A percentile compares a stretch with the other conserved stretches of the same genome.
These are phyloP conservation scores for Termitomyces sp. DNA, from an alignment of 768 basidiomycete species.

Conservation along the genomic window DNA sequence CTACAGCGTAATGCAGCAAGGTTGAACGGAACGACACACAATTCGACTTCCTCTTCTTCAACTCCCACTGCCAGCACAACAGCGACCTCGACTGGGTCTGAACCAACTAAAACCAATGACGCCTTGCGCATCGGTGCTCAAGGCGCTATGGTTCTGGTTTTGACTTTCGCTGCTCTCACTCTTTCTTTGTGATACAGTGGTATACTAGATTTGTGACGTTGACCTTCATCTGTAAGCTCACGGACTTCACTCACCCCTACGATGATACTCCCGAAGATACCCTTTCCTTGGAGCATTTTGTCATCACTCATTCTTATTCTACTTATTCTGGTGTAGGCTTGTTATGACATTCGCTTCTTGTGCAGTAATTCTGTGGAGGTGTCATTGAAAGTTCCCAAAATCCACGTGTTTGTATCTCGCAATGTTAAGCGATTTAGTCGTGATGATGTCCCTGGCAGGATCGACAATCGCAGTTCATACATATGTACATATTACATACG, in stretches of 20 bases:
- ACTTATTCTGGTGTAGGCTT: neutral
- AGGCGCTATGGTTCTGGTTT: neutral
- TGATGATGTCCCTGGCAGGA: too few species aligned
- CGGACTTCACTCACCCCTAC: neutral
- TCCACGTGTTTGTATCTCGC: neutral
- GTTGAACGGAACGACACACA: conserved; percentile 45
- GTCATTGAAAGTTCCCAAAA: neutral
- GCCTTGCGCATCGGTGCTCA: neutral
- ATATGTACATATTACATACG: too few species aligned
- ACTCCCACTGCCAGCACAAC: neutral
- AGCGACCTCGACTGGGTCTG: conserved; percentile 8
- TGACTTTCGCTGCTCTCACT: neutral
- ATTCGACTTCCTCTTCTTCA: conserved; percentile 4
- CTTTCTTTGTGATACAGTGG: conserved; percentile 4
- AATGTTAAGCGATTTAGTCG: too few species aligned
- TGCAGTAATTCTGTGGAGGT: neutral
- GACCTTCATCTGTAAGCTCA: too few species aligned
- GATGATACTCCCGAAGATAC: neutral
- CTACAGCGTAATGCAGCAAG: conserved; percentile 52
- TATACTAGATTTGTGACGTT: neutral
- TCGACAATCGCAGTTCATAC: too few species aligned
- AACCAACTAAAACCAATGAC: conserved; percentile 5
- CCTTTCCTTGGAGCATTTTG: neutral
- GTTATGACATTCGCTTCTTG: neutral
- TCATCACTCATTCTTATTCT: neutral